Conservation (phyloP, 306 rosid genomes). For the Trichosanthes truncata region DNA sequence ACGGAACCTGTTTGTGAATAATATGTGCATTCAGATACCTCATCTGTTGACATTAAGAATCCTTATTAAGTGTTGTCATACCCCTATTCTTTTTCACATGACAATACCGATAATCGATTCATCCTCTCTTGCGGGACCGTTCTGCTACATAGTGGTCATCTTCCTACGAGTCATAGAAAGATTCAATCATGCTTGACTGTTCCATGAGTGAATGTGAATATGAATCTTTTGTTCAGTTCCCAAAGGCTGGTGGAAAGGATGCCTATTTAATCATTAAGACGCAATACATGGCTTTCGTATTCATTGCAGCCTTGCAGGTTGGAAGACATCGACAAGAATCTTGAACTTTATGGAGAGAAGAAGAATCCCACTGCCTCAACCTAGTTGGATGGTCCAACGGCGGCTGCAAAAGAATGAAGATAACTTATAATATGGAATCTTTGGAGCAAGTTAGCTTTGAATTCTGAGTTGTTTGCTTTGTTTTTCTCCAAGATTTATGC, state of each 20-base stretch:
- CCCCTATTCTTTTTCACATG: neutral
- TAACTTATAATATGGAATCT: neutral
- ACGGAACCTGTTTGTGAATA: neutral
- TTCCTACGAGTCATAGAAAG: neutral
- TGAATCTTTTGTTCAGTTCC: neutral
- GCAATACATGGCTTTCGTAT: neutral
- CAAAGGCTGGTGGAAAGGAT: neutral
- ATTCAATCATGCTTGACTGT: neutral
- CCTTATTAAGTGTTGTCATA: neutral
- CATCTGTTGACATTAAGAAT: neutral
- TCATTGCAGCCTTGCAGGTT: neutral
- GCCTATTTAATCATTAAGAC: neutral
- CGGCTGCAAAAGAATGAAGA: neutral
- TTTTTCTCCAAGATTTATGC: neutral
- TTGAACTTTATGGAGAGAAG: neutral
- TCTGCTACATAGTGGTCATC: neutral
- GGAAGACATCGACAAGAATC: neutral
- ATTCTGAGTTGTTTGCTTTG: neutral
- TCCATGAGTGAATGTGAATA: neutral
- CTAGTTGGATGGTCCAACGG: slow-evolving; percentile 7
- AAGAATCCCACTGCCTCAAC: neutral
- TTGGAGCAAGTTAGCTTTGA: neutral
- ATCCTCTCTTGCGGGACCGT: neutral
- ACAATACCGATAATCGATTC: neutral
- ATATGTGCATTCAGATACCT: neutral